Evolutionary conservation across 2,329 filamentous ascomycete species (phyloP), one percentile per base, ranked within the genome.

Genomic region (Coleophoma cylindrospora): DNA sequence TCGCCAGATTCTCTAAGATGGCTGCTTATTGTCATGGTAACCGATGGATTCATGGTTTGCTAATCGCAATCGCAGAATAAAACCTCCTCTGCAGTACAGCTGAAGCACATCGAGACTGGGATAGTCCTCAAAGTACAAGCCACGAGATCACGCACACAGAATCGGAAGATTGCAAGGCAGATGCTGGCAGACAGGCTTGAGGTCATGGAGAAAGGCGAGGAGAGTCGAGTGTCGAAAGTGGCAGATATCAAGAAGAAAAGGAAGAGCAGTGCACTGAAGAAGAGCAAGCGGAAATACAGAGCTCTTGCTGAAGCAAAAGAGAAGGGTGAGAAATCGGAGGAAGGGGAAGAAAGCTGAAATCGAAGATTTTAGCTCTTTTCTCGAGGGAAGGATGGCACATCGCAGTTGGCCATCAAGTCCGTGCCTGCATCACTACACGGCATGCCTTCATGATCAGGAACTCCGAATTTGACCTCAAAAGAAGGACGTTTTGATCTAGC

Each of bases 61-160:
- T 27, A 27, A 27, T 27, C 2, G 27, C 27, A n/a, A 15, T 22
- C 15, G 17, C 27, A 40, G 86, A 99, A 99, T 72, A 99, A 99
- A 81, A 99, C 94, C 22, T 91, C 85, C 57, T 96, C 89, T 0
- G 92, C 92, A 36, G 92, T 96, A 2, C 94, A 99, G 67, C 76
- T 99, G 34, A 94, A 86, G 59, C 94, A 99, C 68, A 72, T 87
- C 14, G 90, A 92, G 6, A 95, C 91, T 1, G 92, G 92, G 54
- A 83, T 96, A 48, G 91, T 97, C 13, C 81, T 99, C 55, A 99
- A 99, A 72, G 92, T 83, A 50, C 94, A 99, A 70, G 90, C 86
- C 17, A 97, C 94, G 9, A 84, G 94, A 44, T 95, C 89, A 1
- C 83, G 90, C 15, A 80, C 80, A 50, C 88, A 95, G 69, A 99